Evolutionary conservation across 352 stramenopile species (phyloP), one percentile per base, ranked within the genome.

Genomic region (Phytophthora cactorum): DNA sequence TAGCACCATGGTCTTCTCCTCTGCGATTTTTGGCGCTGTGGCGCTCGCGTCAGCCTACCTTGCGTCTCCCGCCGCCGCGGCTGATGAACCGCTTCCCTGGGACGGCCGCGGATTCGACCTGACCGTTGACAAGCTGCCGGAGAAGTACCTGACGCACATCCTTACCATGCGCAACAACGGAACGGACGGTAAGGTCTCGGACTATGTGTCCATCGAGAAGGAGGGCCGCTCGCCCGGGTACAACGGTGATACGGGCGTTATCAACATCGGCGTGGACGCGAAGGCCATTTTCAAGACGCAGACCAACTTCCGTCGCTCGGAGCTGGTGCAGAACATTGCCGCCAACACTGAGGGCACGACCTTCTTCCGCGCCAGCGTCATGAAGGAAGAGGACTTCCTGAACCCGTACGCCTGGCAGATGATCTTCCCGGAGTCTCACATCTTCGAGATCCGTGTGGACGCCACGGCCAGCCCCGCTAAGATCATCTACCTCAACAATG

Each of bases 61-160:
- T 25, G 56, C 52, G 9, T 29, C 34, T 4, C 31, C 67, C 8
- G 63, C 60, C 10, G 22, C 63, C 7, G 52, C 68, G 12, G 70
- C 68, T 12, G 61, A 78, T 47, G 55, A 74, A 41, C 34, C 70
- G 5, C 64, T 88, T 12, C 81, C 81, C 5, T 90, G 77, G 77
- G 77, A 86, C 57, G 81, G 77, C 58, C 81, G 79, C 4, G 77
- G 59, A 39, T 68, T 84, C 51, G 71, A 86, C 63, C 52, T 90
- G 31, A 88, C 81, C 15, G 75, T 88, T 39, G 73, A 72, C 36
- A 90, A 75, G 56, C 68, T 90, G 31, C 69, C 63, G 49, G 72
- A 74, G 65, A 87, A 88, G 76, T 90, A 83, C 70, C 59, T 80
- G 70, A 78, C 78, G 6, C 78, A 86, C 69, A 90, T 90, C 50